These are phyloP conservation scores for Candida rishiriensis DNA, from an alignment of 805 yeast species.

Conservation along the genomic window DNA sequence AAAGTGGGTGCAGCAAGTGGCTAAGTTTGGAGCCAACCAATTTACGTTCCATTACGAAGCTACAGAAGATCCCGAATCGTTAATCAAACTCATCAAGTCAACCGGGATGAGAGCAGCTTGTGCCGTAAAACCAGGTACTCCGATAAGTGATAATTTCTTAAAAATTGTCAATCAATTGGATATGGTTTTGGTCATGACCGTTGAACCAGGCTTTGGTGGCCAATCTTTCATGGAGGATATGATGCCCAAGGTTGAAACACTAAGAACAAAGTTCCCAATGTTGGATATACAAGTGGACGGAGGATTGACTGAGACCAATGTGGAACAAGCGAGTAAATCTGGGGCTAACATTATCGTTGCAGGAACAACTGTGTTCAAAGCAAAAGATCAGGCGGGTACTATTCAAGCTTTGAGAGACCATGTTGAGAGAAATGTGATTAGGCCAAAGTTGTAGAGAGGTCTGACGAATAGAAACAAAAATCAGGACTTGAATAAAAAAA, in stretches of 20 bases:
- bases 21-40: conserved; percentile 91
- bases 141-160: conserved; percentile 55
- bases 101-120: conserved; percentile 92
- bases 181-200: conserved; percentile 97
- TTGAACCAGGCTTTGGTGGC: conserved; percentile 99
- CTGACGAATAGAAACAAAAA: no score
- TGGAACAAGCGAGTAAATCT: conserved; percentile 85
- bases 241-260: conserved; percentile 89
- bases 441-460: neutral
- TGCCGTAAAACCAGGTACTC: conserved; percentile 91
- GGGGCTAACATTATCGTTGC: conserved; percentile 99
- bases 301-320: conserved; percentile 83
- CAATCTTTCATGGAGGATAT: conserved; percentile 91
- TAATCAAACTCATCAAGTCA: conserved; percentile 70
- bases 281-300: conserved; percentile 96
- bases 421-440: conserved; percentile 33
- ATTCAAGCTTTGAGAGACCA: conserved; percentile 62
- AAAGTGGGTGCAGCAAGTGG: conserved; percentile 90
- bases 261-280: conserved; percentile 70
- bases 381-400: conserved; percentile 72
- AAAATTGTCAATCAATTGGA: conserved; percentile 61
- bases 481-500: no score
- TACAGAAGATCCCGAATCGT: conserved; percentile 67
- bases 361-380: conserved; percentile 90
- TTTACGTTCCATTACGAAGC: conserved; percentile 96